Base-by-base conservation (phyloP, 805 yeast species). In the Ogataea trehalophila region DNA sequence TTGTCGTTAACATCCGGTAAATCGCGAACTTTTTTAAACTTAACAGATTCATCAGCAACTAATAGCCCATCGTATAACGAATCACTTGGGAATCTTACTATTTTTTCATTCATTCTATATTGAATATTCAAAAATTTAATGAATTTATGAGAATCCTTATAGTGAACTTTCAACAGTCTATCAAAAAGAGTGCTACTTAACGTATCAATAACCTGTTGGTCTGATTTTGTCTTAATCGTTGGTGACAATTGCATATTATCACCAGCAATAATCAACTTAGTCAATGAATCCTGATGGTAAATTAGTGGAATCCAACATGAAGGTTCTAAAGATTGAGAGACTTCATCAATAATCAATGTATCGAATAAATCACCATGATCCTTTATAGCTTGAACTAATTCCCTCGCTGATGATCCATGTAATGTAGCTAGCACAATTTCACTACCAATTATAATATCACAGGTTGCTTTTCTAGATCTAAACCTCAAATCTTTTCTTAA, bases 241-340 rank as follows among this genome's bases (percentile, higher is more conserved):
- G 99, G 97, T 0, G 98, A 92, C 33, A 92, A 70, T 65, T 92
- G 99, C 68, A 81, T 81, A 59, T 91, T 85, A 62, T 92, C 99
- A 44, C 99, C 99, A 0, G 98, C 97, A 22, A 92, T 74, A 1
- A 92, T 78, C 22, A 92, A 63, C 45, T 81, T 75, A 34, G 74
- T 72, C 38, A 79, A 64, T 20, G 80, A 74, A 14, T 11, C 31
- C 31, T 74, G 66, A 57, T 87, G 92, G 36, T 77, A 76, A 4
- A 89, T 72, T 6, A 94, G 51, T 0, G 99, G 97, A 22, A 92
- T 90, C 97, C 97, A 91, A 59, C 97, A 90, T 55, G 92, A 96
- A 1, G 97, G 96, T 59, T 92, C 97, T 46, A 92, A 67, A 11
- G 97, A 77, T 64, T 92, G 99, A 0, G 97, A 89, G 0, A 92